Evolutionary conservation across 2,329 filamentous ascomycete genomes (phyloP), one percentile per base, ranked within the genome.

Genomic region (Clarireedia hainanense): DNA sequence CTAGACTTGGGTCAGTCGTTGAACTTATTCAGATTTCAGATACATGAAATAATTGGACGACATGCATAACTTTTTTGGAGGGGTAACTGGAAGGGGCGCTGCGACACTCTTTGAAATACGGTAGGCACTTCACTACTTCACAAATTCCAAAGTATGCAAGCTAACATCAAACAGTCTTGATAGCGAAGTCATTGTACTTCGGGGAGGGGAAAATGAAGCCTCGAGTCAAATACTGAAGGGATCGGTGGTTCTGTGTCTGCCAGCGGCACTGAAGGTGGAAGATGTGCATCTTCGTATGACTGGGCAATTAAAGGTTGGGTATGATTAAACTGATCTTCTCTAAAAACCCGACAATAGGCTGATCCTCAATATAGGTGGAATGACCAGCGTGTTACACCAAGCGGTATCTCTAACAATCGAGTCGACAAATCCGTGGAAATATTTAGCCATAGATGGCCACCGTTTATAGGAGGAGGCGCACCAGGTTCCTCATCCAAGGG

Each of bases 101-200:
- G 68, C 67, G 24, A 67, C 67, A 43, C 63, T 71, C 17, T 71
- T 71, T 51, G 68, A 71, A 54, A 71, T 71, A 52, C 66, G 70
- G 70, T 71, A 61, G 50, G 64, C 39, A 51, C 24, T 24, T 9
- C 14, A 26, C 17, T 50, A 30, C 42, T 10, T 50, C 10, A 57
- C 6, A 10, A 34, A 42, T 24, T 9, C 42, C 24, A 52, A 45
- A 58, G 59, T 50, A 63, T 45, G 30, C 20, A 9, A 43, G 20
- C 47, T 59, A 30, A 58, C n/a, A 23, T 24, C 14, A 51, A 15
- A 54, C 65, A 91, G 88, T 52, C 79, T 91, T 58, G 86, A 91
- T 52, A 85, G 86, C 66, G 85, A 89, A 65, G 88, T 91, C 56
- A 81, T 92, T 57, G 84, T 92, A 30, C 86, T 94, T 60, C 84